These are phyloP conservation scores for Mycena galopus DNA, from an alignment of 768 basidiomycete species.

Conservation along the genomic window DNA sequence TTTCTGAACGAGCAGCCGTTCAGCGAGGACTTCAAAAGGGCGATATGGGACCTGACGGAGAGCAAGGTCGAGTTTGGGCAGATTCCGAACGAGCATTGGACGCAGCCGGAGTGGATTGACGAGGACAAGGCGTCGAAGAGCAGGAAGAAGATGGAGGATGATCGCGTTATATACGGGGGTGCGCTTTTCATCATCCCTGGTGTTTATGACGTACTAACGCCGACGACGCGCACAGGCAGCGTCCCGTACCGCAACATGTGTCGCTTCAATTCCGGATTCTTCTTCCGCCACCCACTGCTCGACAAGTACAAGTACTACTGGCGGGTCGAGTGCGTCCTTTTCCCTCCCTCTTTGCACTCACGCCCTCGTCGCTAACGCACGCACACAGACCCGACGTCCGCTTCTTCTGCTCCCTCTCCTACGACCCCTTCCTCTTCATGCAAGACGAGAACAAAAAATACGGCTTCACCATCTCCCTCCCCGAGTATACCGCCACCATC, in stretches of 20 bases:
- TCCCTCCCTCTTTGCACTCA: not conserved
- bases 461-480: constrained; percentile 68
- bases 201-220: not conserved
- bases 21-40: constrained; percentile 79
- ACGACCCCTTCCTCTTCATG: constrained; percentile 70
- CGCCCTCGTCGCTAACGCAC: not conserved
- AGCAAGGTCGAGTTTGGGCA: constrained; percentile 65
- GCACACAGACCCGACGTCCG: constrained; percentile 62
- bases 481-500: constrained; percentile 71
- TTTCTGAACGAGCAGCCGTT: constrained; percentile 92
- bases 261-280: constrained; percentile 50
- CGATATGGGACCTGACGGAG: constrained; percentile 42
- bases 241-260: constrained; percentile 37
- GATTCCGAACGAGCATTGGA: constrained; percentile 80
- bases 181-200: constrained; percentile 34
- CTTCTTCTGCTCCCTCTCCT: constrained; percentile 67
- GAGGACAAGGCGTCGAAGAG: constrained; percentile 71
- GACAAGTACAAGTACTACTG: constrained; percentile 71
- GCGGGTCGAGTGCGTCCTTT: constrained; percentile 60
- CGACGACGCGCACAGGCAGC: not conserved
- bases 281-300: constrained; percentile 68
- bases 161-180: constrained; percentile 61
- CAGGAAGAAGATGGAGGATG: constrained; percentile 72
- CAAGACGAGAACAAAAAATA: constrained; percentile 67
- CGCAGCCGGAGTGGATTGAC: constrained; percentile 84